These are phyloP conservation scores for Pleurotus citrinopileatus DNA, from an alignment of 768 basidiomycete species.

Conservation along the genomic window DNA sequence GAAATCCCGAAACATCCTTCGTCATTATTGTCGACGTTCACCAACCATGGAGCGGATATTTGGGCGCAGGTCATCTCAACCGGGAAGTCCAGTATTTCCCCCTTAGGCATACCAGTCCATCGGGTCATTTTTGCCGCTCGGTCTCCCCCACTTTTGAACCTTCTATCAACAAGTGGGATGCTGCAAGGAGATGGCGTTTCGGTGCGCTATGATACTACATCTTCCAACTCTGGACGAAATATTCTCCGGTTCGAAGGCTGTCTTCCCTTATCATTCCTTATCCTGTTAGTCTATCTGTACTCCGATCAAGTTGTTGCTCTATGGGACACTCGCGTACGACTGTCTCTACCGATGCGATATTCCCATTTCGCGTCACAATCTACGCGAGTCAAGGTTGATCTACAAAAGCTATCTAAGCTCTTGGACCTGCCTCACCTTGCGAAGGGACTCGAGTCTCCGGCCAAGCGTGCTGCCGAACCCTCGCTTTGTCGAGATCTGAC, in stretches of 20 bases:
- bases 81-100: slow-evolving; percentile 24
- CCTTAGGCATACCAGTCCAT: slow-evolving; percentile 57
- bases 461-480: slow-evolving; percentile 49
- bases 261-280: slow-evolving; percentile 64
- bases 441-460: slow-evolving; percentile 54
- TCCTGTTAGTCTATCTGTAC: slow-evolving; percentile 86
- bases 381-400: slow-evolving; percentile 55
- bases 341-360: slow-evolving; percentile 39
- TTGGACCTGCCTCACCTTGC: slow-evolving; percentile 57
- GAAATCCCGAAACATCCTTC: slow-evolving; percentile 11
- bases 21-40: slow-evolving; percentile 16
- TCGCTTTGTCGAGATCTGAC: slow-evolving; percentile 51
- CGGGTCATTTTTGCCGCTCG: slow-evolving; percentile 63
- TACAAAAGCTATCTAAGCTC: slow-evolving; percentile 53
- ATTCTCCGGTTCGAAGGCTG: slow-evolving; percentile 42
- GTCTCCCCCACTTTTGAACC: slow-evolving; percentile 20
- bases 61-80: slow-evolving; percentile 35
- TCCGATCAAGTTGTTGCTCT: slow-evolving; percentile 78
- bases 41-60: slow-evolving; percentile 62
- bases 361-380: slow-evolving; percentile 37
- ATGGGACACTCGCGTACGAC: slow-evolving; percentile 75
- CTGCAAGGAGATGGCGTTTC: not conserved
- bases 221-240: not conserved
- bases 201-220: not conserved
- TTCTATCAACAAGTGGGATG: not conserved